Percentiles rank a stretch among this genome's conserved stretches.
phyloP scores from a whole-genome alignment of 257 asterid genomes.

The Buddleja alternifolia region DNA sequence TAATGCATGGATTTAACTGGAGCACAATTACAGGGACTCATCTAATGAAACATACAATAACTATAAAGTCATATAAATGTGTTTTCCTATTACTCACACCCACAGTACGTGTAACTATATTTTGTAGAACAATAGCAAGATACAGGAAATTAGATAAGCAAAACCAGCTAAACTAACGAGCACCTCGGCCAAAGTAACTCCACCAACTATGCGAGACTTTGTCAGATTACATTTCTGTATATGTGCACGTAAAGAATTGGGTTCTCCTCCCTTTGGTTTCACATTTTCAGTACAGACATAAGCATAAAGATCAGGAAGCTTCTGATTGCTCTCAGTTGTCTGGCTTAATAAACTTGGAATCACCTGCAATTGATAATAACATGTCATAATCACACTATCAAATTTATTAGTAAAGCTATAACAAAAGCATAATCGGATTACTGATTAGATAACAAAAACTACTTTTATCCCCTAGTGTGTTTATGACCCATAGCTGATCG shows the following conservation, averaged over 20 bases:
- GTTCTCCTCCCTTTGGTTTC: constrained; percentile 32
- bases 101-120: neutral
- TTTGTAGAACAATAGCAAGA: neutral
- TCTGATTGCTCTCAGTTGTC: constrained; percentile 41
- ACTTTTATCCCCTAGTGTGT: neutral
- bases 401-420: neutral
- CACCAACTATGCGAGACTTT: constrained; percentile 66
- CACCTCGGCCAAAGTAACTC: constrained; percentile 76
- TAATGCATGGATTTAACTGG: neutral
- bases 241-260: constrained; percentile 39
- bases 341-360: constrained; percentile 66
- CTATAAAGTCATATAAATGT: neutral
- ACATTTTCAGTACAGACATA: constrained; percentile 44
- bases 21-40: neutral
- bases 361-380: constrained; percentile 51
- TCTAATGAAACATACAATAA: neutral
- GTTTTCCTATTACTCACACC: neutral
- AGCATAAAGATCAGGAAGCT: constrained; percentile 56
- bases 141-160: constrained; percentile 14
- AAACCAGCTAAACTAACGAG: constrained; percentile 18
- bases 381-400: neutral
- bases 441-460: neutral
- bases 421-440: neutral
- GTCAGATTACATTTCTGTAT: constrained; percentile 74
- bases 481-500: neutral